Evolutionary conservation across 805 yeast species (phyloP).

Genomic region (Naumovozyma castellii): DNA sequence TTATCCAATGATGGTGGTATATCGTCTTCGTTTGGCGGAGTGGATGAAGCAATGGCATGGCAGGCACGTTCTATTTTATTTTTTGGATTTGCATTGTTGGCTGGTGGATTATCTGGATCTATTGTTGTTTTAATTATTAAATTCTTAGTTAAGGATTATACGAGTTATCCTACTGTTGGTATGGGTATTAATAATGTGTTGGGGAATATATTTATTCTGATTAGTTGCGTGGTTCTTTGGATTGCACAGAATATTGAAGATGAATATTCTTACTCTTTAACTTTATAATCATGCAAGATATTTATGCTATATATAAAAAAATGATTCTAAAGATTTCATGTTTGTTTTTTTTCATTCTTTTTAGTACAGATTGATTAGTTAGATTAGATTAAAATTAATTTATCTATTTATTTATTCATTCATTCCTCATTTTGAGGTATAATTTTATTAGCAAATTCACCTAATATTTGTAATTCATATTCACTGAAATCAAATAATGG

Average conservation of each 20-base stretch:
- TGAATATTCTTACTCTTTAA: slow-evolving; percentile 86
- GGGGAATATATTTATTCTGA: slow-evolving; percentile 68
- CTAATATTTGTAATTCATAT: slow-evolving; percentile 46
- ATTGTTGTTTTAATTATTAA: slow-evolving; percentile 80
- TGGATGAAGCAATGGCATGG: slow-evolving; percentile 63
- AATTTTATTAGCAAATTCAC: slow-evolving; percentile 16
- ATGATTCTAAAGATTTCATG: too few species aligned
- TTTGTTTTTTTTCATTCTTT: too few species aligned
- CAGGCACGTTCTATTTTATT: slow-evolving; percentile 86
- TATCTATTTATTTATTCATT: neutral
- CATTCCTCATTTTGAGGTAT: slow-evolving; percentile 9
- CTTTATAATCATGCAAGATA: too few species aligned
- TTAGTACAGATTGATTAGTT: too few species aligned
- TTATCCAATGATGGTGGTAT: slow-evolving; percentile 30
- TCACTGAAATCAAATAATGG: slow-evolving; percentile 61
- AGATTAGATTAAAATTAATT: neutral
- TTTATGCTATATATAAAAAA: too few species aligned
- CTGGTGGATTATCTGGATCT: slow-evolving; percentile 91
- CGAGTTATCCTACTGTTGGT: slow-evolving; percentile 74
- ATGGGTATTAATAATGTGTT: slow-evolving; percentile 90
- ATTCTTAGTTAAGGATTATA: slow-evolving; percentile 67
- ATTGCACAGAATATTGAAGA: slow-evolving; percentile 92
- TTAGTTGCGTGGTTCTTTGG: slow-evolving; percentile 87
- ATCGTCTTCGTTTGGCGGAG: slow-evolving; percentile 18
- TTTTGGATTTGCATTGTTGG: slow-evolving; percentile 83